phyloP scores from a whole-genome alignment of 306 rosid genomes.

The Ziziphus jujuba region DNA sequence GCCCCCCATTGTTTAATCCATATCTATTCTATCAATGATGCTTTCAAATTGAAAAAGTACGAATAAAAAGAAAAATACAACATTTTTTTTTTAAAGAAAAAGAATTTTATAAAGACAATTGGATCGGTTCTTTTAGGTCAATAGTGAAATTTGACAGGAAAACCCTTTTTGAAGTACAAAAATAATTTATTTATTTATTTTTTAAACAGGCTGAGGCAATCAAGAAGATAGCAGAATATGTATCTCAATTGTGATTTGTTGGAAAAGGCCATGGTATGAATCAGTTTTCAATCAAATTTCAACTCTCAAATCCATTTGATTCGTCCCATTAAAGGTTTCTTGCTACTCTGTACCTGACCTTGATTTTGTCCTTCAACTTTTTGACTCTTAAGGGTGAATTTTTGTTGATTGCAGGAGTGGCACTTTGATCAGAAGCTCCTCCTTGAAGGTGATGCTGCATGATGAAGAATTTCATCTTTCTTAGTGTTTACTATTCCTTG shows the following conservation, averaged over 20 bases:
- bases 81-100: too few species aligned
- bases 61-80: too few species aligned
- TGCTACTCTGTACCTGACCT: background rate
- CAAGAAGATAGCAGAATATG: slow-evolving; percentile 75
- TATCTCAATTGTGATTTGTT: slow-evolving; percentile 76
- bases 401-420: slow-evolving; percentile 64
- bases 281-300: background rate
- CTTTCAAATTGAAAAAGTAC: too few species aligned
- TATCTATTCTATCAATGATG: too few species aligned
- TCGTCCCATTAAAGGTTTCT: background rate
- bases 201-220: slow-evolving; percentile 68
- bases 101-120: too few species aligned
- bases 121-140: too few species aligned
- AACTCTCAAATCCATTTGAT: background rate
- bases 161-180: background rate
- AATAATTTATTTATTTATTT: background rate
- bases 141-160: too few species aligned
- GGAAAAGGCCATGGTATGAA: slow-evolving; percentile 86
- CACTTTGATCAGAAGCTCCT: slow-evolving; percentile 86
- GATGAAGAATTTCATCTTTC: background rate
- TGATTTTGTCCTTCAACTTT: background rate
- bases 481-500: background rate
- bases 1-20: too few species aligned
- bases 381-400: background rate
- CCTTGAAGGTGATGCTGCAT: slow-evolving; percentile 39